Evolutionary conservation across 495 filamentous ascomycete genomes (phyloP).

Genomic region (Platismatia glauca): DNA sequence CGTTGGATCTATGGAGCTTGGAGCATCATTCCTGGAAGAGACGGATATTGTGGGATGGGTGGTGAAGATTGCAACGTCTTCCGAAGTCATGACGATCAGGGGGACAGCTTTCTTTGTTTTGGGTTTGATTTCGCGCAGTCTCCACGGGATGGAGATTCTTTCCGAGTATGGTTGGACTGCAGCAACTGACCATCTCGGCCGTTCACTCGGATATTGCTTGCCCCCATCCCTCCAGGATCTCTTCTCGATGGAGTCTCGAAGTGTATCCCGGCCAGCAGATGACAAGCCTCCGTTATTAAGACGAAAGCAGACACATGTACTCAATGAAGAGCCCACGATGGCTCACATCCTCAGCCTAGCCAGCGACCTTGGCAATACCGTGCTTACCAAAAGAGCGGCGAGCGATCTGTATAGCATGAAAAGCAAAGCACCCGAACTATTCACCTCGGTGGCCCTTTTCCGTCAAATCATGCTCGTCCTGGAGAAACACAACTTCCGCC

Average conservation of each 20-base stretch:
- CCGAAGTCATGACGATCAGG: slow-evolving; percentile 81
- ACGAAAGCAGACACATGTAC: slow-evolving; percentile 32
- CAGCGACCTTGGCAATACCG: slow-evolving; percentile 80
- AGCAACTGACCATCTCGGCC: slow-evolving; percentile 72
- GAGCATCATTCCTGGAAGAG: slow-evolving; percentile 83
- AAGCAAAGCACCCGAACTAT: slow-evolving; percentile 55
- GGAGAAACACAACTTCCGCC: slow-evolving; percentile 83
- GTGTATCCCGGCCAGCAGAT: slow-evolving; percentile 36
- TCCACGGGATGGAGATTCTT: slow-evolving; percentile 85
- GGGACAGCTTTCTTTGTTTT: slow-evolving; percentile 96
- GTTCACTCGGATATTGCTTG: slow-evolving; percentile 77
- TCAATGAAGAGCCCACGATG: slow-evolving; percentile 57
- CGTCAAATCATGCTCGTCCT: slow-evolving; percentile 72
- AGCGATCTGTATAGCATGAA: slow-evolving; percentile 67
- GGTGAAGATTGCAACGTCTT: slow-evolving; percentile 73
- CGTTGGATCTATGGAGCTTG: slow-evolving; percentile 95
- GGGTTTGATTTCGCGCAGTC: slow-evolving; percentile 82
- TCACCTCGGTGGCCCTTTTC: slow-evolving; percentile 69
- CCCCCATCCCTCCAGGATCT: slow-evolving; percentile 68
- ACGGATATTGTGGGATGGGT: slow-evolving; percentile 78
- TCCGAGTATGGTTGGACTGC: slow-evolving; percentile 85
- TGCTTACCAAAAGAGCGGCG: slow-evolving; percentile 68
- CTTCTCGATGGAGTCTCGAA: slow-evolving; percentile 44
- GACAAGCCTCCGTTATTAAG: slow-evolving; percentile 34
- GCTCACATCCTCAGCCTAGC: slow-evolving; percentile 69